Evolutionary conservation across 345 rosid genomes (phyloP).

Genomic region (Aquilaria sinensis): DNA sequence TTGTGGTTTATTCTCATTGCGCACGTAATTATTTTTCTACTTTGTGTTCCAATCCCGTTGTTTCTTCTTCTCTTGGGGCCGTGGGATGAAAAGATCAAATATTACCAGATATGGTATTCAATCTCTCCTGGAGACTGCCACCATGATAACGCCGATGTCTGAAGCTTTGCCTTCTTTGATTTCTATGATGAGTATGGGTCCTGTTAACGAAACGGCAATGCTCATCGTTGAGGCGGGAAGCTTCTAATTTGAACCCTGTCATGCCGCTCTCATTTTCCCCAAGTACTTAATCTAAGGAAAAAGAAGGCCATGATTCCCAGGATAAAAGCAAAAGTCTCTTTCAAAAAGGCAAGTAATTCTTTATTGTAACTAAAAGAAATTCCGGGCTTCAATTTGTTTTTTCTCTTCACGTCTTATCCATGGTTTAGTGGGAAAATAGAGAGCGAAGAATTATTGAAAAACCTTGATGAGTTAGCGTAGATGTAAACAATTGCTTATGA

Average conservation of each 20-base stretch:
- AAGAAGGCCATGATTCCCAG: slow-evolving; percentile 9
- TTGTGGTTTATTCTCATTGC: too few relatives aligned
- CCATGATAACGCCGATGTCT: neutral
- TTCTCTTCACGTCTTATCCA: neutral
- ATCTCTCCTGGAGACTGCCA: neutral
- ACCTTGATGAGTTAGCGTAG: neutral
- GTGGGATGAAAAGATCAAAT: slow-evolving; percentile 23
- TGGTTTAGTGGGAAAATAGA: slow-evolving; percentile 16
- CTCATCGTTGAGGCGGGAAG: slow-evolving; percentile 3
- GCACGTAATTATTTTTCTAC: neutral
- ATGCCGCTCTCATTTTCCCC: slow-evolving; percentile 32
- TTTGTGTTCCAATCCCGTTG: neutral
- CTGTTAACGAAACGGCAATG: too few relatives aligned
- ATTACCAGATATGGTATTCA: too few relatives aligned
- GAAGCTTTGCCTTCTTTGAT: too few relatives aligned
- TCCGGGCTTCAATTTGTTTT: too few relatives aligned
- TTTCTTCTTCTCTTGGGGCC: slow-evolving; percentile 21
- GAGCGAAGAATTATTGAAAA: slow-evolving; percentile 17
- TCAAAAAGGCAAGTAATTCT: too few relatives aligned
- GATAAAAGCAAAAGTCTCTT: slow-evolving; percentile 9
- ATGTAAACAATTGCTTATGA: slow-evolving; percentile 11
- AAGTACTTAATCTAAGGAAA: slow-evolving; percentile 27
- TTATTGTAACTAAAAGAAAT: too few relatives aligned
- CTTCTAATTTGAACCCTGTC: slow-evolving; percentile 27
- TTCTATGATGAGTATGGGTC: too few relatives aligned